Conservation (phyloP, 495 filamentous ascomycete species). For the Penicillium silybi region DNA sequence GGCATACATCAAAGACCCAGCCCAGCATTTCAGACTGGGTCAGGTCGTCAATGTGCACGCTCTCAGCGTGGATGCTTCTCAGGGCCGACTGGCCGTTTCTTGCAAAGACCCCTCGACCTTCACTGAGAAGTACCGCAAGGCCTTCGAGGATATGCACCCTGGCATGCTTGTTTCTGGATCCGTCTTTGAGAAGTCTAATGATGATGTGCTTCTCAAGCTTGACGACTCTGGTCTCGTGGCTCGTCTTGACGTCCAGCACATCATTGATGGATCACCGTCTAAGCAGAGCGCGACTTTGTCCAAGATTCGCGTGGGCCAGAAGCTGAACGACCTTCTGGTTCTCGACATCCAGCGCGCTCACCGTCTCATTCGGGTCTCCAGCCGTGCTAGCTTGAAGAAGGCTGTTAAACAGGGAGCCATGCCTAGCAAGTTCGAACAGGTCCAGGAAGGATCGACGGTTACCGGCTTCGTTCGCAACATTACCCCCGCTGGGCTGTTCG, state of each 20-base stretch:
- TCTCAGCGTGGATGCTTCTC: conserved; percentile 67
- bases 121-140: conserved; percentile 67
- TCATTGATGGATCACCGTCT: conserved; percentile 72
- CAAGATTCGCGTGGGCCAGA: conserved; percentile 76
- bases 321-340: conserved; percentile 75
- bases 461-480: conserved; percentile 84
- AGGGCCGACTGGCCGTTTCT: conserved; percentile 73
- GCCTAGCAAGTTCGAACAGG: conserved; percentile 61
- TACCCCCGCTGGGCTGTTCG: conserved; percentile 70
- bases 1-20: conserved; percentile 84
- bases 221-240: conserved; percentile 68
- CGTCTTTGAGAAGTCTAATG: conserved; percentile 79
- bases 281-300: conserved; percentile 73
- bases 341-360: conserved; percentile 72
- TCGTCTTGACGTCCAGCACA: conserved; percentile 66
- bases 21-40: conserved; percentile 80
- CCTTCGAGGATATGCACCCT: conserved; percentile 64
- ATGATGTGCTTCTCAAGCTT: conserved; percentile 74
- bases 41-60: conserved; percentile 89
- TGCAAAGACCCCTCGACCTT: conserved; percentile 85
- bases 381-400: conserved; percentile 77
- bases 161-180: conserved; percentile 71
- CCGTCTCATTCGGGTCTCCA: conserved; percentile 67
- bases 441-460: conserved; percentile 62
- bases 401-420: conserved; percentile 63